Evolutionary conservation across 768 basidiomycete species (phyloP), one percentile per base, ranked within the genome.

Genomic region (Termitomyces sp.): DNA sequence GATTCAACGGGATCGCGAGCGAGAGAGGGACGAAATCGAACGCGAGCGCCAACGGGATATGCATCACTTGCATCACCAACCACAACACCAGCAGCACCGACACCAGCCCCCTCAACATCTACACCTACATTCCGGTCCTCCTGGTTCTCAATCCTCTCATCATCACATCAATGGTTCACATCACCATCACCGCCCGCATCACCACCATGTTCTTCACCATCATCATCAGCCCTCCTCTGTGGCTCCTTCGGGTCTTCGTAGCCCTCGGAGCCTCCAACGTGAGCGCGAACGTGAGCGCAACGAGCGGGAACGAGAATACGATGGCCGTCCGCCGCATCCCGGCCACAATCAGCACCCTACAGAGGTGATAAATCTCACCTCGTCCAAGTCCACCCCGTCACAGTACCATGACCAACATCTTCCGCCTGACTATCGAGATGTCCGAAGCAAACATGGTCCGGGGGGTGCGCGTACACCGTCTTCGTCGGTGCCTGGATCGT

Each of bases 291-390:
- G 75, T 42, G 59, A 61, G 31, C 56, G 59, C 12, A 41, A 49
- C 9, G 67, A 70, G 58, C 77, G 75, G 27, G 60, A 61, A 25
- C 49, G 60, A 29, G 76, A 69, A 29, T 74, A 71, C 17, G 62
- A 65, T 37, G 64, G 56, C 42, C 73, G 71, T 34, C 67, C 75
- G 5, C 68, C 75, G 4, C 74, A 73, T 25, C 67, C 68, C 35
- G 69, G 68, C 2, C 75, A 69, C 32, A 65, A 69, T 49, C 68
- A 69, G 34, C 80, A 80, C 60, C 75, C 77, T 10, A 77, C 81
- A 19, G 83, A 84, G 57, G 71, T 82, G 44, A 80, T 84, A 42
- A 82, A 77, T 53, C 68, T 82, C 12, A 73, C 77, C 37, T 74
- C 77, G 7, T 68, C 72, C 6, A 77, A 74, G 54, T 41, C 55